Conservation (phyloP, 129 eudicot genomes). For the Arctium minus region DNA sequence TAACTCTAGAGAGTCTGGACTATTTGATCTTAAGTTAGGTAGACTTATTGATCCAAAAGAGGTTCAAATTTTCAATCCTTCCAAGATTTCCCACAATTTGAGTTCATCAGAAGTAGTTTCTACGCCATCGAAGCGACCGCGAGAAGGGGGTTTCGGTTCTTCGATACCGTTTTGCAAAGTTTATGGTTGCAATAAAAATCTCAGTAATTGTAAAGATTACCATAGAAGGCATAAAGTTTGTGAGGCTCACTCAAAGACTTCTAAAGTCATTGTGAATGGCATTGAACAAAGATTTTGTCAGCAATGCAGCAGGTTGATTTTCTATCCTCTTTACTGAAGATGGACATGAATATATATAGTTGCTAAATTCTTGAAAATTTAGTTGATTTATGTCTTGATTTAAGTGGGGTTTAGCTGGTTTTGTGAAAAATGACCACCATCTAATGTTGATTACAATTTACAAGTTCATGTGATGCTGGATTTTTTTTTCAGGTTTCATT, state of each 20-base stretch:
- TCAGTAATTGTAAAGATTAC: conserved; percentile 60
- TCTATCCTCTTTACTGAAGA: neutral
- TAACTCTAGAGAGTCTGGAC: conserved; percentile 32
- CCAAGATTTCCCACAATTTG: conserved; percentile 4
- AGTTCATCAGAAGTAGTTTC: conserved; percentile 26
- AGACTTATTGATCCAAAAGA: conserved; percentile 38
- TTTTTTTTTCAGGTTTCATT: conserved; percentile 41
- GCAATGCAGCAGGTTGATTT: conserved; percentile 77
- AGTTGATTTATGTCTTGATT: neutral
- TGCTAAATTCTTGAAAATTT: neutral
- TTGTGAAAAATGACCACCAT: neutral
- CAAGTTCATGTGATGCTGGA: neutral
- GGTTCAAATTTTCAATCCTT: neutral
- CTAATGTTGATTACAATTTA: neutral
- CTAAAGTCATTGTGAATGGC: conserved; percentile 62
- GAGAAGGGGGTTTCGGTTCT: conserved; percentile 25
- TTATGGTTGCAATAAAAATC: conserved; percentile 58
- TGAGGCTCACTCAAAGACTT: conserved; percentile 64
- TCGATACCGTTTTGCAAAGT: conserved; percentile 53
- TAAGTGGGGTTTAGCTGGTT: neutral
- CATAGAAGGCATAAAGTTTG: conserved; percentile 79
- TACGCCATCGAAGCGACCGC: conserved; percentile 33
- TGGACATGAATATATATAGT: neutral
- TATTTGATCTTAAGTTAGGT: conserved; percentile 53
- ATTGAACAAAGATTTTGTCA: conserved; percentile 79